These are phyloP conservation scores for Aureobasidium lini DNA, from an alignment of 2,329 filamentous ascomycete species.

Conservation along the genomic window DNA sequence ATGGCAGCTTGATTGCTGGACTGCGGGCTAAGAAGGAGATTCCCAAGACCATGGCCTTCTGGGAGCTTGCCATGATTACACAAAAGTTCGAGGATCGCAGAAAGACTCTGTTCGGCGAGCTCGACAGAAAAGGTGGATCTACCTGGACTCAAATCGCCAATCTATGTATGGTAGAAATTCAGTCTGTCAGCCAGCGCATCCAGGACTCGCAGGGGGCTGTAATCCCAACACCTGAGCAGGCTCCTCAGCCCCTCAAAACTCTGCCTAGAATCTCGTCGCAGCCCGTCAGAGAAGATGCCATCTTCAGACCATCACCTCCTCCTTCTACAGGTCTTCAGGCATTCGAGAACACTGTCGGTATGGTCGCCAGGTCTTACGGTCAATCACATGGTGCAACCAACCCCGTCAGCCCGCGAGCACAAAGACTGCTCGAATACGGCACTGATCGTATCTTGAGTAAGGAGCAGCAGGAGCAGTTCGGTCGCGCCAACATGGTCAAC, in stretches of 20 bases:
- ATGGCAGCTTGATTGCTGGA: constrained; percentile 78
- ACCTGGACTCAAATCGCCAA: constrained; percentile 74
- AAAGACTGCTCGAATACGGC: constrained; percentile 24
- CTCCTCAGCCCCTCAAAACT: background rate
- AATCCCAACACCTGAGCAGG: constrained; percentile 16
- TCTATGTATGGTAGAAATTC: constrained; percentile 62
- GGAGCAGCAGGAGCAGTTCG: constrained; percentile 47
- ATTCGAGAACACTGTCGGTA: constrained; percentile 36
- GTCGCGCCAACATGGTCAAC: constrained; percentile 42
- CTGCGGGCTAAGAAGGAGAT: constrained; percentile 75
- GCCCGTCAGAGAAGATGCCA: constrained; percentile 40
- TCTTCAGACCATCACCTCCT: constrained; percentile 32
- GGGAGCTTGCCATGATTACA: constrained; percentile 79
- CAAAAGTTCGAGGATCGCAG: constrained; percentile 66
- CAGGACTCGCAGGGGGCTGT: constrained; percentile 35
- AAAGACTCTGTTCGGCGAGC: constrained; percentile 76
- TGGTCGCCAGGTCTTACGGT: constrained; percentile 41
- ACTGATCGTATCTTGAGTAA: constrained; percentile 25
- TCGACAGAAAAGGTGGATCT: constrained; percentile 69
- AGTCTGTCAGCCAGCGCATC: constrained; percentile 60
- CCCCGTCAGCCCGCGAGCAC: constrained; percentile 30
- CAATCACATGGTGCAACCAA: constrained; percentile 35
- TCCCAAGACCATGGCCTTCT: constrained; percentile 78
- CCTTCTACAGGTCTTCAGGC: constrained; percentile 29
- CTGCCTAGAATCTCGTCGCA: constrained; percentile 19